A percentile compares a stretch with the other conserved stretches of the same genome.
These are phyloP conservation scores for Aspergillus diversus DNA, from an alignment of 495 filamentous ascomycete species.

Conservation along the genomic window DNA sequence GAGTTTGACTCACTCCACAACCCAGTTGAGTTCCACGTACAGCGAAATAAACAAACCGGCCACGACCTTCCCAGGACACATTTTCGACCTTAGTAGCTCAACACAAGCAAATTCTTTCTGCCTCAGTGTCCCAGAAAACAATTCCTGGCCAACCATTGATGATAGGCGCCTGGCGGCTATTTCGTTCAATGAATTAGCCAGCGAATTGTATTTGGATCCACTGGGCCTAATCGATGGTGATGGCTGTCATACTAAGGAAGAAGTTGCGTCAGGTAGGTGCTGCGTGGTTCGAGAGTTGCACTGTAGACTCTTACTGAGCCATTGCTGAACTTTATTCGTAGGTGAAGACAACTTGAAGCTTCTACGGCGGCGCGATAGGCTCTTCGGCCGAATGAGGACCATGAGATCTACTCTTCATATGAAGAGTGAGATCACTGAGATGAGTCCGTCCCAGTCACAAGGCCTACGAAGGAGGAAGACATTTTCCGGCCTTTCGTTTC, in stretches of 20 bases:
- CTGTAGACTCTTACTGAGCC: neutral
- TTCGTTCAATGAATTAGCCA: constrained; percentile 35
- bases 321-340: constrained; percentile 1
- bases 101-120: constrained; percentile 18
- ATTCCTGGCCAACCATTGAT: constrained; percentile 21
- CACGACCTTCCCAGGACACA: constrained; percentile 6
- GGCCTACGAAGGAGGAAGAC: constrained; percentile 54
- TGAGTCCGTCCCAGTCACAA: constrained; percentile 38
- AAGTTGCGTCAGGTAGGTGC: constrained; percentile 2
- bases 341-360: constrained; percentile 12
- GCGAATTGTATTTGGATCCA: constrained; percentile 27
- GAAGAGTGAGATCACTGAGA: constrained; percentile 45
- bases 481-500: constrained; percentile 35
- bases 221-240: constrained; percentile 12
- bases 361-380: constrained; percentile 24
- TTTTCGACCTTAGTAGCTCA: constrained; percentile 10
- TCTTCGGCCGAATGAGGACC: constrained; percentile 37
- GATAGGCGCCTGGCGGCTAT: constrained; percentile 29
- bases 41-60: constrained; percentile 19
- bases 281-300: neutral
- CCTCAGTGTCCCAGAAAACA: constrained; percentile 14
- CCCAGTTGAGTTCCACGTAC: constrained; percentile 19
- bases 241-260: neutral
- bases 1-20: constrained; percentile 15
- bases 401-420: constrained; percentile 38